Conservation (phyloP, 2,329 filamentous ascomycete species). For the Cladosporium colombiae region DNA sequence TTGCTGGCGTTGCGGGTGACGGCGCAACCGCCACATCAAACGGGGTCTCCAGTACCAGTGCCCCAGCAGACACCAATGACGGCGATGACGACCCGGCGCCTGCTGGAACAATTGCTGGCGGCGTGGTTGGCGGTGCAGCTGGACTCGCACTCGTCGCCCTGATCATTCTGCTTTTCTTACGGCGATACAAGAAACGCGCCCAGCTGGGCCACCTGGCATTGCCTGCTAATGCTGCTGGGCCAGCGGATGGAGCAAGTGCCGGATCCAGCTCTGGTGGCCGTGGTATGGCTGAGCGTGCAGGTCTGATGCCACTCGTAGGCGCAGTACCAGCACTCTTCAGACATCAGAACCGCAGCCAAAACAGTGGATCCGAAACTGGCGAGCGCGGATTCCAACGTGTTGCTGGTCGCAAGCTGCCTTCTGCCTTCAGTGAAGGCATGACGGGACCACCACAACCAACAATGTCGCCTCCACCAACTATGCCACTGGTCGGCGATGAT, state of each 20-base stretch:
- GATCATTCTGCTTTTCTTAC: slow-evolving; percentile 54
- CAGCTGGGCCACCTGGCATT: slow-evolving; percentile 30
- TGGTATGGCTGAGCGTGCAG: slow-evolving; percentile 45
- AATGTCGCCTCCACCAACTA: slow-evolving; percentile 21
- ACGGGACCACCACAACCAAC: slow-evolving; percentile 34
- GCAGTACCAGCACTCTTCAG: slow-evolving; percentile 43
- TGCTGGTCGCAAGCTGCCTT: slow-evolving; percentile 52
- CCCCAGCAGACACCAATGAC: slow-evolving; percentile 7
- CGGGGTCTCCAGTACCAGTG: slow-evolving; percentile 13
- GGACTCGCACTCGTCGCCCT: slow-evolving; percentile 55
- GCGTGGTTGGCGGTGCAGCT: slow-evolving; percentile 63
- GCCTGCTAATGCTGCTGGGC: slow-evolving; percentile 26
- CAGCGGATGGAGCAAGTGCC: slow-evolving; percentile 17
- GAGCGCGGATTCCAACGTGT: slow-evolving; percentile 51
- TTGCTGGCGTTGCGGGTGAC: slow-evolving; percentile 12
- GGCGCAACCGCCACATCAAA: slow-evolving; percentile 12
- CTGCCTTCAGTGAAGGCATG: slow-evolving; percentile 51
- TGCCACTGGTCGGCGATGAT: slow-evolving; percentile 21
- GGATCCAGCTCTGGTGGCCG: slow-evolving; percentile 28
- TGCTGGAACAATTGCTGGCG: slow-evolving; percentile 60
- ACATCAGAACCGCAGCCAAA: slow-evolving; percentile 34
- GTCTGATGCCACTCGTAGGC: slow-evolving; percentile 39
- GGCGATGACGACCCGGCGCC: slow-evolving; percentile 37
- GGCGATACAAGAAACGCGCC: slow-evolving; percentile 49
- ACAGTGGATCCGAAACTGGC: slow-evolving; percentile 26